Percentiles rank a stretch among this genome's conserved stretches.
Evolutionary conservation across 1,139 yeast species (phyloP).

Genomic region (Blastobotrys petasosporus): DNA sequence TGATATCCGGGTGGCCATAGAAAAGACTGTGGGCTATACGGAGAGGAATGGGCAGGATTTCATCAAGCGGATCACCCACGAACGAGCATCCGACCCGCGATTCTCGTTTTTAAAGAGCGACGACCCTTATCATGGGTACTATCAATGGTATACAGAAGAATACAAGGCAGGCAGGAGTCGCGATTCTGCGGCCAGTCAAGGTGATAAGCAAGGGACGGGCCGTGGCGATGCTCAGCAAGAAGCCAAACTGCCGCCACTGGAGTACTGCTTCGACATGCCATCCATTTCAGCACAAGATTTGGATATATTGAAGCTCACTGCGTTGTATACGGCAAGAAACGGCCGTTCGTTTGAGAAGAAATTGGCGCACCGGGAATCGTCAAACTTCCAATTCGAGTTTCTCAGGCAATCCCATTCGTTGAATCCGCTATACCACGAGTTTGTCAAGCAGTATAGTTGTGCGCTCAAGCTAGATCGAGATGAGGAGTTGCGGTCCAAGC

Average conservation of each 20-base stretch:
- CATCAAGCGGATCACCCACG: constrained; percentile 51
- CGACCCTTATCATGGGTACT: constrained; percentile 55
- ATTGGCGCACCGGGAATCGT: constrained; percentile 38
- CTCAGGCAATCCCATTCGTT: constrained; percentile 57
- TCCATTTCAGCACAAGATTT: constrained; percentile 59
- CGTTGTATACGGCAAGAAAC: constrained; percentile 55
- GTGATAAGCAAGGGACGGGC: neutral
- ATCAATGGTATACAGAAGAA: constrained; percentile 38
- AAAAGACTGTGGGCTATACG: constrained; percentile 69
- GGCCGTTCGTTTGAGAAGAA: constrained; percentile 44
- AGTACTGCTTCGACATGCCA: constrained; percentile 47
- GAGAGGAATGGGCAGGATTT: constrained; percentile 58
- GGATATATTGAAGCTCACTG: constrained; percentile 65
- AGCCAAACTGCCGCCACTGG: constrained; percentile 36
- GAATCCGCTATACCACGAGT: constrained; percentile 45
- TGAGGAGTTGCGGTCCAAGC: constrained; percentile 17
- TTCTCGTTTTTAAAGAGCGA: constrained; percentile 55
- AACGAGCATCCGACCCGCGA: constrained; percentile 45
- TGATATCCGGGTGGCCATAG: constrained; percentile 50
- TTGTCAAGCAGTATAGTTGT: constrained; percentile 51
- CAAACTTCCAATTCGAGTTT: constrained; percentile 63
- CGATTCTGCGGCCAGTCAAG: constrained; percentile 14
- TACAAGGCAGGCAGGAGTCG: constrained; percentile 24
- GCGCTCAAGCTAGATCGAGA: constrained; percentile 32
- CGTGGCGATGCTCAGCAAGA: neutral